Percentiles rank a stretch among this genome's conserved stretches.
Conservation (phyloP, 2,329 filamentous ascomycete genomes). For the Camptophora hylomeconis region DNA sequence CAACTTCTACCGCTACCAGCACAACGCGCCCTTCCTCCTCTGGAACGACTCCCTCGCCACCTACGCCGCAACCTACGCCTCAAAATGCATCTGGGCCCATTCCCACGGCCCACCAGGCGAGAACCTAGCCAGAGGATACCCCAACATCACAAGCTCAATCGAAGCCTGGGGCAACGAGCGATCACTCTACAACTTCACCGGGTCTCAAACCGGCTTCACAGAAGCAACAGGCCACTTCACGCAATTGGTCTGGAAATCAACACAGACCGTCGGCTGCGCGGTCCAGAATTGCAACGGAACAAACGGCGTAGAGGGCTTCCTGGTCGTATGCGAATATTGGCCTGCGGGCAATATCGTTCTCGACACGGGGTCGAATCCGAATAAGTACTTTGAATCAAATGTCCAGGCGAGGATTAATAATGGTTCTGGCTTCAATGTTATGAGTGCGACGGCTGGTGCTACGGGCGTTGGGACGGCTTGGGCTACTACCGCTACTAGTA, state of each 20-base stretch:
- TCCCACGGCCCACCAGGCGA: constrained; percentile 56
- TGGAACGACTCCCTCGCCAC: constrained; percentile 55
- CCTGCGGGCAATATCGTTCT: constrained; percentile 51
- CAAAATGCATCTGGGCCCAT: constrained; percentile 30
- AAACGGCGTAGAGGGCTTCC: constrained; percentile 40
- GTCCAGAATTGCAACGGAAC: constrained; percentile 27
- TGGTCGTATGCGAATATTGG: constrained; percentile 58
- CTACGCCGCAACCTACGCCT: constrained; percentile 40
- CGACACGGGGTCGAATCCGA: constrained; percentile 15
- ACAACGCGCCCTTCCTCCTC: constrained; percentile 44
- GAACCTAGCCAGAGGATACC: constrained; percentile 58
- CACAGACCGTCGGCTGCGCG: constrained; percentile 46
- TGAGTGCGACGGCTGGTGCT: constrained; percentile 12
- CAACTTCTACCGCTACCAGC: constrained; percentile 51
- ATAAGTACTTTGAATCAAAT: constrained; percentile 14
- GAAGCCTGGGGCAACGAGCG: constrained; percentile 54
- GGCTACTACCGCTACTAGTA: background rate
- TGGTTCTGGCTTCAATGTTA: constrained; percentile 10
- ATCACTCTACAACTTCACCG: constrained; percentile 45
- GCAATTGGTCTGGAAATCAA: constrained; percentile 58
- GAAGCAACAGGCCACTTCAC: constrained; percentile 58
- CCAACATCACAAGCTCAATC: constrained; percentile 46
- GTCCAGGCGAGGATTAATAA: constrained; percentile 12
- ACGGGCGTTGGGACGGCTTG: constrained; percentile 8
- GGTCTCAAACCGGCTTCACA: constrained; percentile 36